Percentiles rank a stretch among this genome's conserved stretches.
phyloP scores from a whole-genome alignment of 1,139 yeast species.

The Blastobotrys elegans region DNA sequence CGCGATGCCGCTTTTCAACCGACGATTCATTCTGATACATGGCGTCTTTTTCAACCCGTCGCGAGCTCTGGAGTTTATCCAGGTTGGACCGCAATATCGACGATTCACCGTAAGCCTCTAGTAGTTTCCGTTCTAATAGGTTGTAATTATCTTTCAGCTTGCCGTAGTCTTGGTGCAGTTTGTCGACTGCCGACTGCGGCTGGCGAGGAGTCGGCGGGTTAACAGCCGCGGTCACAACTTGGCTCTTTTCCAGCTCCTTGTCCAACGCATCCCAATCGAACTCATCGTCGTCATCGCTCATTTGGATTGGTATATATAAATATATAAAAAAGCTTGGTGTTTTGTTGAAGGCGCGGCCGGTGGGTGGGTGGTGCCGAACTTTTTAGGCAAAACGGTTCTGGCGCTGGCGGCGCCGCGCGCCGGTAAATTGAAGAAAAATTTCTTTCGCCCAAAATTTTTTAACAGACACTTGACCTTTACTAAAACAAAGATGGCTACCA shows the following conservation, averaged over 20 bases:
- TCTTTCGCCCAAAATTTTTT: background rate
- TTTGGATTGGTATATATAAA: too few relatives aligned
- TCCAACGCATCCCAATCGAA: conserved; percentile 11
- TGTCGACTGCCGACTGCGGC: conserved; percentile 43
- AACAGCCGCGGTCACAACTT: background rate
- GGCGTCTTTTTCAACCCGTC: conserved; percentile 35
- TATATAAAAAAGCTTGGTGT: too few relatives aligned
- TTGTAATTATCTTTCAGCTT: conserved; percentile 7
- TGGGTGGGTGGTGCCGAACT: too few relatives aligned
- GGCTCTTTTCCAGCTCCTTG: conserved; percentile 6
- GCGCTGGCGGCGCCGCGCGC: background rate
- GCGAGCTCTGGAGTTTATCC: conserved; percentile 39
- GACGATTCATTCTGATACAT: conserved; percentile 43
- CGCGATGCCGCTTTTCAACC: conserved; percentile 33
- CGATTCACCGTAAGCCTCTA: conserved; percentile 52
- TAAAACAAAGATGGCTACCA: background rate
- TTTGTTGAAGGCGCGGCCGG: background rate
- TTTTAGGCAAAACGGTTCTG: too few relatives aligned
- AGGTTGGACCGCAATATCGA: conserved; percentile 68
- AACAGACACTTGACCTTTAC: too few relatives aligned
- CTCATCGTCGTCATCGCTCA: conserved; percentile 11
- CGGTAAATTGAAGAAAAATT: background rate
- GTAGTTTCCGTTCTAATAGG: conserved; percentile 14
- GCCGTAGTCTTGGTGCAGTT: conserved; percentile 1
- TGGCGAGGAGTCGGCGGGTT: background rate